Percentiles rank a stretch among this genome's conserved stretches.
phyloP scores from a whole-genome alignment of 345 rosid genomes.

The Zanthoxylum bungeanum region DNA sequence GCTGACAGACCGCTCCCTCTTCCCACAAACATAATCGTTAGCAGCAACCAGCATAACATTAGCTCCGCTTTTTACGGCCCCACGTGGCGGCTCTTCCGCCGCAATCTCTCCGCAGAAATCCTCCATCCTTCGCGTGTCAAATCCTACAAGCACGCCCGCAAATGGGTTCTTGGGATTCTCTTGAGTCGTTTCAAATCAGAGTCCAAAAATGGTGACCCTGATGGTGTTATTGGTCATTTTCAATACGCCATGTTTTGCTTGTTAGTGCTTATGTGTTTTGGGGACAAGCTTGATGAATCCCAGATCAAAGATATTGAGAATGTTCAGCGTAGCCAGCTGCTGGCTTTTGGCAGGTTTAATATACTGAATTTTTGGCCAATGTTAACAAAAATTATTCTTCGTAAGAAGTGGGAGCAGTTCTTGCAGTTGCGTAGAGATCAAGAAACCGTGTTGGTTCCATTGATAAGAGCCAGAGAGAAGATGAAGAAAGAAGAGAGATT shows the following conservation, averaged over 20 bases:
- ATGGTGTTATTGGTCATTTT: not conserved
- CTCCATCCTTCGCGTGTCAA: not conserved
- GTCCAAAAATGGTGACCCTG: not conserved
- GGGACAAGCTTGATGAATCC: not conserved
- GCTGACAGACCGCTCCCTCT: not conserved
- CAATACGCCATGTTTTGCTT: slow-evolving; percentile 10
- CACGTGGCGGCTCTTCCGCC: slow-evolving; percentile 3
- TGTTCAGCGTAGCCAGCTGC: not conserved
- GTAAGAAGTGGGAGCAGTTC: slow-evolving; percentile 4
- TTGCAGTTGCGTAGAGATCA: not conserved
- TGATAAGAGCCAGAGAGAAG: not conserved
- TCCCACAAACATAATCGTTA: not conserved
- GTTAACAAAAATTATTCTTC: not conserved
- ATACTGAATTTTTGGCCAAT: slow-evolving; percentile 7
- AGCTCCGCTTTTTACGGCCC: slow-evolving; percentile 3
- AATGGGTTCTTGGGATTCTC: slow-evolving; percentile 1
- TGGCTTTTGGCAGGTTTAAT: not conserved
- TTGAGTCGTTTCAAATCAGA: not conserved
- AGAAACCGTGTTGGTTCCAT: not conserved
- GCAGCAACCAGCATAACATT: not conserved
- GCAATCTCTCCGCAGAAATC: not conserved
- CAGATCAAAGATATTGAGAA: not conserved
- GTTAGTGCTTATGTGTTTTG: not conserved
- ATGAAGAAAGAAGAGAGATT: not conserved
- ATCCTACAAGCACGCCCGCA: not conserved